Percentiles rank a stretch among this genome's conserved stretches.
Conservation (phyloP, 2,329 filamentous ascomycete species). For the Cercospora nicotianae region DNA sequence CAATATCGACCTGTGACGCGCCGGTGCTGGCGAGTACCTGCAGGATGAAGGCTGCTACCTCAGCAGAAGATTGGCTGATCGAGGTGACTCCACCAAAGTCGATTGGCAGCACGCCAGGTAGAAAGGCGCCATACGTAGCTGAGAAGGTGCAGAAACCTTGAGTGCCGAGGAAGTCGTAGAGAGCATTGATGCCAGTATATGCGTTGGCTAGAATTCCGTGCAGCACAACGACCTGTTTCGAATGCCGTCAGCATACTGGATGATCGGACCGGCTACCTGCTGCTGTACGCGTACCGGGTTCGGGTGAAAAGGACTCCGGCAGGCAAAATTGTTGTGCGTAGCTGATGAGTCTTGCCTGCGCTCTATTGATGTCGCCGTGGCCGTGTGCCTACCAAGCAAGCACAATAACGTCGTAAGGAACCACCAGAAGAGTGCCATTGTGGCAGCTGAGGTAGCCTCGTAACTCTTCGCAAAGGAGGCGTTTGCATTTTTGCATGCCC, state of each 20-base stretch:
- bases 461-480: not conserved
- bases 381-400: not conserved
- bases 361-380: not conserved
- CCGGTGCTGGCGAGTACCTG: conserved; percentile 13
- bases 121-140: conserved; percentile 5
- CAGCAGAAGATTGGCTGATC: conserved; percentile 4
- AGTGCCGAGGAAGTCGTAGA: conserved; percentile 4
- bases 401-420: not conserved
- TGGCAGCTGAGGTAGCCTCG: not conserved
- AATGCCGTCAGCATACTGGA: not conserved
- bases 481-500: not conserved
- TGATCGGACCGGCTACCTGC: not conserved
- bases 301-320: conserved; percentile 13
- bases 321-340: conserved; percentile 17
- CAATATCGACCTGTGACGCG: conserved; percentile 12
- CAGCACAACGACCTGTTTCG: conserved; percentile 7
- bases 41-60: conserved; percentile 13
- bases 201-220: conserved; percentile 5
- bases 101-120: not conserved
- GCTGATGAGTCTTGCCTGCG: conserved; percentile 6
- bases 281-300: conserved; percentile 7
- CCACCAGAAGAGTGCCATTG: not conserved
- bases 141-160: conserved; percentile 18
- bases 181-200: conserved; percentile 2
- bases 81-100: conserved; percentile 4